Evolutionary conservation across 352 stramenopile species (phyloP).

Genomic region (Saprolegnia diclina): DNA sequence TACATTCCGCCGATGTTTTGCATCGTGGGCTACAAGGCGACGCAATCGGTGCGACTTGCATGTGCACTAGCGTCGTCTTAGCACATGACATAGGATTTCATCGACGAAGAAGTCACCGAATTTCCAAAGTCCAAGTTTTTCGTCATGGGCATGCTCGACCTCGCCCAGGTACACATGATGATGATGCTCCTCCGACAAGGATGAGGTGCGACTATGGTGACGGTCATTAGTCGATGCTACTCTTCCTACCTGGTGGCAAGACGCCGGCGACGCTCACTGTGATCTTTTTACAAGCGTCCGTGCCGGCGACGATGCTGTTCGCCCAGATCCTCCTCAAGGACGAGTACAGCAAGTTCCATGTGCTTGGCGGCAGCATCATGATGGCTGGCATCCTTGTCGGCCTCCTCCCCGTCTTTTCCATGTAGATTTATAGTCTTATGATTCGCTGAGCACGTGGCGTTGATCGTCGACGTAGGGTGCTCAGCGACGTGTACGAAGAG

Average conservation of each 20-base stretch:
- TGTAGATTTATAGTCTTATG: no score
- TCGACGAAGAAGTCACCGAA: slow-evolving; percentile 77
- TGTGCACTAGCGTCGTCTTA: neutral
- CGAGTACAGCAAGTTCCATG: slow-evolving; percentile 66
- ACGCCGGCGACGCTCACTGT: slow-evolving; percentile 81
- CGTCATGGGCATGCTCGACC: slow-evolving; percentile 76
- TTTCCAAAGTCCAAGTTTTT: slow-evolving; percentile 86
- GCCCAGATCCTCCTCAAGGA: slow-evolving; percentile 15
- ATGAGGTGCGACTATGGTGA: neutral
- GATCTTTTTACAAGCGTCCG: slow-evolving; percentile 78
- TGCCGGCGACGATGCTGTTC: slow-evolving; percentile 63
- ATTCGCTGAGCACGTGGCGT: no score
- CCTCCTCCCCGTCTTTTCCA: slow-evolving; percentile 63
- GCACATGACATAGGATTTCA: slow-evolving; percentile 48
- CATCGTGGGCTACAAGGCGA: slow-evolving; percentile 78
- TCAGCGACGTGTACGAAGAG: slow-evolving; percentile 57
- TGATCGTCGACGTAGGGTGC: slow-evolving; percentile 36
- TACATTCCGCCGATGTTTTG: slow-evolving; percentile 85
- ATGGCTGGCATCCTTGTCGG: slow-evolving; percentile 61
- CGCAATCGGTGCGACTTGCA: slow-evolving; percentile 47
- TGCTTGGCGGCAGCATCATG: slow-evolving; percentile 68
- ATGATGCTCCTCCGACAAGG: no score
- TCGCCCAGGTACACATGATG: slow-evolving; percentile 65
- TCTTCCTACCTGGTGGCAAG: slow-evolving; percentile 76
- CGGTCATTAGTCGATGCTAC: slow-evolving; percentile 54